Conservation (phyloP, 139 green algal species). For the Helicosporidium sp. region DNA sequence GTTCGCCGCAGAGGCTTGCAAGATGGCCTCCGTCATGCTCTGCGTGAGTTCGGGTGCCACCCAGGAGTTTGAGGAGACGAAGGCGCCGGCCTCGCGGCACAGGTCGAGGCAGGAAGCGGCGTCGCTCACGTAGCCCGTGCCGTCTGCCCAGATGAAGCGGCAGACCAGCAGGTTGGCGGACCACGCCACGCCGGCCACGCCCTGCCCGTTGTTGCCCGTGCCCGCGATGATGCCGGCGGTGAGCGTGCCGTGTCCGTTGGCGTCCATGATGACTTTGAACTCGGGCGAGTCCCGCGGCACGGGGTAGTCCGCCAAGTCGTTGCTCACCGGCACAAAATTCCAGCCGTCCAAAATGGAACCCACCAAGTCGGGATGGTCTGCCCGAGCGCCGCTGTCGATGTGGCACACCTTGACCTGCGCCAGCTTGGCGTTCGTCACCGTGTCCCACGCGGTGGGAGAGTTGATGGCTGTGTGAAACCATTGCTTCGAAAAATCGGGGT, state of each 20-base stretch:
- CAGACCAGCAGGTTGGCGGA: slow-evolving; percentile 1
- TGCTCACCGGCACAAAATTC: slow-evolving; percentile 11
- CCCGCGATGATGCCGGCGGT: slow-evolving; percentile 9
- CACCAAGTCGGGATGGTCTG: slow-evolving; percentile 35
- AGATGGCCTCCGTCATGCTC: slow-evolving; percentile 12
- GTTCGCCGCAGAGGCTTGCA: neutral
- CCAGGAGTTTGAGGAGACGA: slow-evolving; percentile 24
- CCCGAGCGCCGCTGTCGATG: slow-evolving; percentile 39
- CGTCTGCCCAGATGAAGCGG: slow-evolving; percentile 11
- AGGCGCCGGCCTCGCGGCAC: slow-evolving; percentile 13
- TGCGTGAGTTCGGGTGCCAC: slow-evolving; percentile 8
- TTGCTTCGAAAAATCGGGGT: slow-evolving; percentile 9
- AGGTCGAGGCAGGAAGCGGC: slow-evolving; percentile 18
- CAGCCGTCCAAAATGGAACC: slow-evolving; percentile 23
- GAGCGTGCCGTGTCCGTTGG: slow-evolving; percentile 5
- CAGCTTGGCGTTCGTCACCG: slow-evolving; percentile 3
- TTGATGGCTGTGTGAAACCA: slow-evolving; percentile 12
- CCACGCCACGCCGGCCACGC: slow-evolving; percentile 13
- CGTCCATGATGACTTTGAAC: slow-evolving; percentile 1
- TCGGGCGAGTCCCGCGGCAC: neutral
- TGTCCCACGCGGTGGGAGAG: slow-evolving; percentile 7
- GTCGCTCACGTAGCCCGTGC: slow-evolving; percentile 14
- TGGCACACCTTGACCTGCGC: slow-evolving; percentile 38
- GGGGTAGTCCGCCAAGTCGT: neutral
- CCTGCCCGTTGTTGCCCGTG: slow-evolving; percentile 8